These are phyloP conservation scores for Lepiota venenata DNA, from an alignment of 768 basidiomycete genomes.

Conservation along the genomic window DNA sequence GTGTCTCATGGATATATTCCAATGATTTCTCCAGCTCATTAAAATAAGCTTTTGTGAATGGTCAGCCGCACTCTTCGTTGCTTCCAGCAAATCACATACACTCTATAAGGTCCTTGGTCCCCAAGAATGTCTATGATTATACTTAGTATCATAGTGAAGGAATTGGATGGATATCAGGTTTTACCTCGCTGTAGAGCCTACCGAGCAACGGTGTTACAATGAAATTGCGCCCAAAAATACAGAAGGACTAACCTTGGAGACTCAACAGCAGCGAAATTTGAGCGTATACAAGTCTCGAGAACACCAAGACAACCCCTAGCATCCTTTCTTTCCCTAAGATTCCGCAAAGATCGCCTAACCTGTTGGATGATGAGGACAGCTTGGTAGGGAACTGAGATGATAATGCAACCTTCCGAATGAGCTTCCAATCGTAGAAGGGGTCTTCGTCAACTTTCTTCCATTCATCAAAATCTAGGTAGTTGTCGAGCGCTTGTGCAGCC, in stretches of 20 bases:
- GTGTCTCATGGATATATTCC: constrained; percentile 69
- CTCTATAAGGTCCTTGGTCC: constrained; percentile 90
- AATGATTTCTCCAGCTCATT: constrained; percentile 75
- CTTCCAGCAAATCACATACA: constrained; percentile 35
- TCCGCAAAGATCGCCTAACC: constrained; percentile 74
- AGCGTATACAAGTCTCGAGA: constrained; percentile 84
- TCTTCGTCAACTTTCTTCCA: constrained; percentile 93
- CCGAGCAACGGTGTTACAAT: constrained; percentile 1
- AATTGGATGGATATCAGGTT: constrained; percentile 25
- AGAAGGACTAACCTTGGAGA: constrained; percentile 53
- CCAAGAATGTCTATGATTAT: constrained; percentile 71
- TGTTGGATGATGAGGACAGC: constrained; percentile 18
- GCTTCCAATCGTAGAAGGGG: constrained; percentile 86
- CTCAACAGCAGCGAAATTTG: constrained; percentile 93
- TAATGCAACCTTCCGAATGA: constrained; percentile 66
- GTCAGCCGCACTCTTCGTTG: constrained; percentile 8
- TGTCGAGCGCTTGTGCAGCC: constrained; percentile 74
- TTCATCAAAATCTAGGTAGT: constrained; percentile 77
- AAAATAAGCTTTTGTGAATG: constrained; percentile 60
- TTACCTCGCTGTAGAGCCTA: constrained; percentile 91
- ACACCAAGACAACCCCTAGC: constrained; percentile 85
- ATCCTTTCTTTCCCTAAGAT: constrained; percentile 73
- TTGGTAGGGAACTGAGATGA: not conserved
- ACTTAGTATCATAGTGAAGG: constrained; percentile 14
- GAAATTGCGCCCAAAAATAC: not conserved